Evolutionary conservation across 257 asterid genomes (phyloP), one percentile per base, ranked within the genome.

Genomic region (Fraxinus pennsylvanica): DNA sequence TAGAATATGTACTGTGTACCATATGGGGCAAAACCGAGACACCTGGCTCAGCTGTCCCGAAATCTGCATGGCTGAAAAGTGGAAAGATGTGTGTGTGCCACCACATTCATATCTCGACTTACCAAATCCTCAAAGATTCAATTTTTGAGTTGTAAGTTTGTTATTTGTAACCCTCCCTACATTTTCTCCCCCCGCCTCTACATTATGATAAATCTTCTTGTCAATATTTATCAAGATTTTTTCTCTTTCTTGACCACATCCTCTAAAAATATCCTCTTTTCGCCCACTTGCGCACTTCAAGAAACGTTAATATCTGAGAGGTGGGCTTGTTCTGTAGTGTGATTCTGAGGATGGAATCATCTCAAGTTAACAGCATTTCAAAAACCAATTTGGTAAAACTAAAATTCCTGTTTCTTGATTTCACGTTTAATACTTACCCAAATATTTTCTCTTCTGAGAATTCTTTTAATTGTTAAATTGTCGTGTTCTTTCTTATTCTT

Each of bases 51-150:
- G 47, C 47, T 41, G 47, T 41, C 47, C 47, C 47, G 74, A 70
- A 77, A 76, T 78, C 69, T 82, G 89, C 89, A 85, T 83, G 89
- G 89, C 82, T 68, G 78, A 85, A 78, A 75, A 82, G 80, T 78
- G 76, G 47, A 54, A 73, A 80, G 32, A 2, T 39, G 12, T 9
- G 45, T 39, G 47, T 2, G 14, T 3, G 14, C 47, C 47, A 41
- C 9, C 47, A 10, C 47, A 41, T 50, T 50, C 59, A 50, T 1
- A 50, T 50, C 21, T 50, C 59, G 15, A 14, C 59, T 50, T 21
- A 85, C 80, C 81, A 80, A 19, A 79, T 76, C 77, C 74, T 74
- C 78, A 27, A 50, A 79, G 82, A 79, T 79, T 74, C 82, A 74
- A 82, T 73, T 50, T 50, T 50, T 50, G 59, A 81, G 78, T 74